Conservation (phyloP, 345 rosid genomes). For the Arabidopsis suecica region DNA sequence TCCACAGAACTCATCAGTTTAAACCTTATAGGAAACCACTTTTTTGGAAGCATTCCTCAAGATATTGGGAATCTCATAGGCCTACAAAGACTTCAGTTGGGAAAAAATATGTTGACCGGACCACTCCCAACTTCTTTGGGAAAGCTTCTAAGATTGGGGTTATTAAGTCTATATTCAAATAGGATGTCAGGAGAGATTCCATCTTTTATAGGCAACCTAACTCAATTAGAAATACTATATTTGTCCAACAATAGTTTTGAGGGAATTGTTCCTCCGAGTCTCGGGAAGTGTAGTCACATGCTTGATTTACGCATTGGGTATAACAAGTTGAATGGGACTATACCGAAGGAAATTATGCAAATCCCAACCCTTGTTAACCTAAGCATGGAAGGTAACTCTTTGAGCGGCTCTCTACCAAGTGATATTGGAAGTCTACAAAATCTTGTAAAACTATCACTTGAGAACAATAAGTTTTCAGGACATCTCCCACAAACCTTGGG, state of each 20-base stretch:
- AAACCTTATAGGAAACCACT: not conserved
- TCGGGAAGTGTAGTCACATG: not conserved
- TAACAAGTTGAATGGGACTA: constrained; percentile 13
- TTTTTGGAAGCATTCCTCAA: not conserved
- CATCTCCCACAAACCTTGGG: not conserved
- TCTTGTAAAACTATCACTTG: not conserved
- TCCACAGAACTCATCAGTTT: not conserved
- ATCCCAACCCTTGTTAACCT: rapidly evolving
- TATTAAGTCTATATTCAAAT: not conserved
- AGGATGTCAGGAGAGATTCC: constrained; percentile 6
- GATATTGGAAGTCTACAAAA: not conserved
- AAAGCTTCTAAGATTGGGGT: not conserved
- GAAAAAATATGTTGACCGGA: not conserved
- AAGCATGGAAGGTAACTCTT: not conserved
- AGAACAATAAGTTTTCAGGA: not conserved
- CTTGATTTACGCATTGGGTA: rapidly evolving
- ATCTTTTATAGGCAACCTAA: constrained; percentile 13
- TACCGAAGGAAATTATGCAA: not conserved
- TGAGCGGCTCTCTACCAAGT: not conserved
- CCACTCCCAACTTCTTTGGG: constrained; percentile 4
- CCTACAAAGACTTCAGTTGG: not conserved
- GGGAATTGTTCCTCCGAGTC: not conserved
- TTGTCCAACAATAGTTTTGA: not conserved
- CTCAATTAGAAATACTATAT: not conserved
- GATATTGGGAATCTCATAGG: not conserved